Evolutionary conservation across 2,329 filamentous ascomycete genomes (phyloP).

Genomic region (Talaromyces amestolkiae): DNA sequence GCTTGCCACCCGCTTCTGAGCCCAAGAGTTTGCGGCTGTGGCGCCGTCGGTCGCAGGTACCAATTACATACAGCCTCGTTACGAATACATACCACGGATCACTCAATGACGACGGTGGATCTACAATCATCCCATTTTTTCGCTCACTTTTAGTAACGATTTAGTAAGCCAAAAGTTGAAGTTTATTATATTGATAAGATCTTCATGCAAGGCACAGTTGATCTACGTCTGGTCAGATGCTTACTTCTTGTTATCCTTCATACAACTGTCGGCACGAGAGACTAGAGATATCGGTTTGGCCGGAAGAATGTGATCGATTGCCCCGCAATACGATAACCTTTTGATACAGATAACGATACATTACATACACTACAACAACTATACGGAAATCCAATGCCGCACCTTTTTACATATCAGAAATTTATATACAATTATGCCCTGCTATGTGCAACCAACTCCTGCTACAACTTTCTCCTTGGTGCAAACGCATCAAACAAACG

Average conservation of each 20-base stretch:
- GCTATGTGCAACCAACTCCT: neutral
- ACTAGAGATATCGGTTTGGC: neutral
- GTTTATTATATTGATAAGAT: neutral
- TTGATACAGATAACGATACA: neutral
- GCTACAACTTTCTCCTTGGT: neutral
- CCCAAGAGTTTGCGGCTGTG: neutral
- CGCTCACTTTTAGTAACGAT: neutral
- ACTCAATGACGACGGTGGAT: conserved; percentile 5
- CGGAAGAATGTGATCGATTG: conserved; percentile 1
- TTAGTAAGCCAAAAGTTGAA: neutral
- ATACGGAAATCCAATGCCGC: conserved; percentile 4
- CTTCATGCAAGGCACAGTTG: neutral
- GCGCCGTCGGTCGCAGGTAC: neutral
- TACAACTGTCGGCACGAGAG: neutral
- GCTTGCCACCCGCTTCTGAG: neutral
- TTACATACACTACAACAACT: conserved; percentile 3
- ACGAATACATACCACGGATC: neutral
- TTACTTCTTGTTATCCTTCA: neutral
- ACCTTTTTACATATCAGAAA: neutral
- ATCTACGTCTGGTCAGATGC: neutral
- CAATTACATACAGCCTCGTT: neutral
- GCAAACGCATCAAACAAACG: conserved; percentile 60
- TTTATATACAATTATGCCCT: conserved; percentile 1
- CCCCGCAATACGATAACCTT: conserved; percentile 3
- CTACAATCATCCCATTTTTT: neutral